These are phyloP conservation scores for Striga hermonthica DNA, from an alignment of 305 asterid species.

Conservation along the genomic window DNA sequence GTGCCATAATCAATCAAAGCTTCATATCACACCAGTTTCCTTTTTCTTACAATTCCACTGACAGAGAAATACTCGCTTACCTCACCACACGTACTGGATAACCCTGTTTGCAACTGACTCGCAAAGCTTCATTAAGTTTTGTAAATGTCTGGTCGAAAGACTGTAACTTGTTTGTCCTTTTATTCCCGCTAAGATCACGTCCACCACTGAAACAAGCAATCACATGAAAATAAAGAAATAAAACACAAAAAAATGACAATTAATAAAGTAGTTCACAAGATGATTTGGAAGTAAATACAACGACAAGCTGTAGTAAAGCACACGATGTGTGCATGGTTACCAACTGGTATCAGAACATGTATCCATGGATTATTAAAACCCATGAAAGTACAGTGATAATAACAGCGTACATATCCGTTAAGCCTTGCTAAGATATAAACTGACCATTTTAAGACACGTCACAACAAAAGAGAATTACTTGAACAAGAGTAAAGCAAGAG, in stretches of 20 bases:
- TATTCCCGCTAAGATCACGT: conserved; percentile 82
- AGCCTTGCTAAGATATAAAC: no score
- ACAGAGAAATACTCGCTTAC: conserved; percentile 39
- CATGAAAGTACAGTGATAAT: background rate
- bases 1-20: background rate
- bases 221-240: conserved; percentile 27
- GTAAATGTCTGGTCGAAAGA: conserved; percentile 70
- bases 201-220: conserved; percentile 69
- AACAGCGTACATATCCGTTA: background rate
- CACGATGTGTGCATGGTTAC: no score
- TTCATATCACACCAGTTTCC: conserved; percentile 15
- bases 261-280: no score
- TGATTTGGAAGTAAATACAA: no score
- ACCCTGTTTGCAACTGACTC: conserved; percentile 75
- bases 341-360: no score
- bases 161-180: conserved; percentile 74
- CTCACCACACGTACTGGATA: conserved; percentile 95
- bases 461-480: background rate
- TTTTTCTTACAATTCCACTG: conserved; percentile 11
- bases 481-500: background rate
- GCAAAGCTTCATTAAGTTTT: conserved; percentile 67
- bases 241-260: background rate
- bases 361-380: background rate
- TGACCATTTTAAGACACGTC: no score
- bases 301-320: no score